Evolutionary conservation across 345 rosid species (phyloP), one percentile per base, ranked within the genome.

Genomic region (Eucalyptus albens): DNA sequence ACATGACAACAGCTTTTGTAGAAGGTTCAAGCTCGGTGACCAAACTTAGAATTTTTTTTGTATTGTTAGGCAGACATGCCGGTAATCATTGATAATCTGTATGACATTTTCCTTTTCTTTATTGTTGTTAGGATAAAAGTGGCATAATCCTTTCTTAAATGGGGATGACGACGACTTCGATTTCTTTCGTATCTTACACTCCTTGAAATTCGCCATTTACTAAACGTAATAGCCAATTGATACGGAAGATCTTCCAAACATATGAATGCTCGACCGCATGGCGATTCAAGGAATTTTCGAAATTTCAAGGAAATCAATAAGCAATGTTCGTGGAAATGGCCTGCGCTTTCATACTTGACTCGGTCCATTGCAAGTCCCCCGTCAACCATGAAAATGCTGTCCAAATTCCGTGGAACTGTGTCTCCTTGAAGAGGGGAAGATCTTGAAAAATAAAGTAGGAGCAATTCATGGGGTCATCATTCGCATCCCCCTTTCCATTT

Each of bases 181-280:
- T 33, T 69, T 33, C 44, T 33, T 69, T 37, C 12, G 5, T 21
- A 37, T 37, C 47, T 37, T 77, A 11, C 0, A 11, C 15, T 37
- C 15, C 12, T 21, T 19, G 45, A 6, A n/a, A n/a, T 15, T 65
- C 6, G 21, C 11, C 40, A n/a, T 14, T 65, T 4, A n/a, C 40
- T n/a, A 7, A 7, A n/a, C 0, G 29, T 24, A 24, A 24, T 56
- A 16, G 3, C 11, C 16, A 15, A n/a, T 15, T 8, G 0, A n/a
- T 15, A n/a, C 21, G 19, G 77, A n/a, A 15, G 77, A 65, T 8
- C 77, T n/a, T n/a, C 9, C 37, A 33, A 15, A 31, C 19, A 14
- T 65, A 31, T 16, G 13, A 40, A 37, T 72, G 8, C 83, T 72
- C 8, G 15, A 77, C 1, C 3, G 0, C 14, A 2, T 19, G 47